Base-by-base conservation (phyloP, 2,329 filamentous ascomycete species). In the Aspergillus sp. region DNA sequence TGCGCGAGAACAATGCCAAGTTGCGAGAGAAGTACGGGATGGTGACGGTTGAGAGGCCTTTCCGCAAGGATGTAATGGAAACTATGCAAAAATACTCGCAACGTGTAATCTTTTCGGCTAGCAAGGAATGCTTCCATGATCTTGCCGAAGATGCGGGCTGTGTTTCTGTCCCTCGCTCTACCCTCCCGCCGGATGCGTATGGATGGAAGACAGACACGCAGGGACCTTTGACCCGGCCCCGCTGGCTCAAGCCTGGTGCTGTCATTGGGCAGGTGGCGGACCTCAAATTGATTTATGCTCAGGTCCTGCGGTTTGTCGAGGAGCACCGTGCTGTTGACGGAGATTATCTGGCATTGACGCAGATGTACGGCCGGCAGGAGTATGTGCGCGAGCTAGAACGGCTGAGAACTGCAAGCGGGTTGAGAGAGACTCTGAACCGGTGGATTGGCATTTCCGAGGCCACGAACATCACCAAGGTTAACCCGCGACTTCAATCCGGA, bases 361-460 rank as follows among this genome's bases (percentile, higher is more conserved):
- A 82, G 60, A 79, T 87, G 46, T 85, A 81, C 59, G 83, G 81
- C 23, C 78, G 82, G 49, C 84, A 86, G 68, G 84, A 86, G 69
- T 80, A 80, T 52, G 71, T 80, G 49, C 77, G 85, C 38, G 79
- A 84, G 61, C 65, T 78, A 3, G 72, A 79, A 54, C 72, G 76
- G 59, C 74, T 74, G 60, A 64, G 68, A 51, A 75, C 71, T 30
- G 66, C 68, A 38, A 78, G 61, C 64, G 67, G 64, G 17, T 72
- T 75, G 68, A 73, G 73, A 52, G 75, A 80, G 48, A 79, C 76
- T 74, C 60, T 81, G 7, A 74, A 77, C 19, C 69, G 71, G 5
- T 61, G 69, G 55, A 64, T 80, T 13, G 76, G 78, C 4, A 78
- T 80, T 22, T 76, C 71, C 0, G 72, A 76, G 28, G 73, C 72